Evolutionary conservation across 2,329 filamentous ascomycete genomes (phyloP).

Genomic region (Beauveria brongniartii): DNA sequence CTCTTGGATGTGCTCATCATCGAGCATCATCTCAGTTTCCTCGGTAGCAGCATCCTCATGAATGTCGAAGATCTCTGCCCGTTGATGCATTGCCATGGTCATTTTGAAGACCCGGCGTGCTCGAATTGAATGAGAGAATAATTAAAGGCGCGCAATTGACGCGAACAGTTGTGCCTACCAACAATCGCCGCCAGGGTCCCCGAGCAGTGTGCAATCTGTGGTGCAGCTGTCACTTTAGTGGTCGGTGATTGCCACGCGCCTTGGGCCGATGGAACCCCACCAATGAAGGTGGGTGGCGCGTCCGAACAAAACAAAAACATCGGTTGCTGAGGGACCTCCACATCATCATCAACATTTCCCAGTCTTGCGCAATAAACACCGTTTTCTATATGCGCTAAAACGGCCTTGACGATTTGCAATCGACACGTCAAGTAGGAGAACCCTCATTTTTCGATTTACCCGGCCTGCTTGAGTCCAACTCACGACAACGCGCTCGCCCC

Average conservation of each 20-base stretch:
- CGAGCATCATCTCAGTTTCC: constrained; percentile 42
- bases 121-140: constrained; percentile 9
- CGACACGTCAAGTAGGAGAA: not conserved
- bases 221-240: not conserved
- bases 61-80: constrained; percentile 35
- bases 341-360: constrained; percentile 6
- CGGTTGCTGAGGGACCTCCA: constrained; percentile 19
- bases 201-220: not conserved
- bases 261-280: not conserved
- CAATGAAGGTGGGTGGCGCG: constrained; percentile 8
- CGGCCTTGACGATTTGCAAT: not conserved
- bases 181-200: not conserved
- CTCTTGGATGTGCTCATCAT: constrained; percentile 26
- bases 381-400: not conserved
- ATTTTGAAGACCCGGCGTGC: constrained; percentile 12
- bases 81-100: constrained; percentile 16
- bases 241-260: constrained; percentile 4
- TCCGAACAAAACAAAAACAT: constrained; percentile 21
- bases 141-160: not conserved
- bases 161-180: not conserved
- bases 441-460: not conserved
- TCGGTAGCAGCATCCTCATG: constrained; percentile 43
- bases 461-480: not conserved
- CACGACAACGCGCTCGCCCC: constrained; percentile 14
- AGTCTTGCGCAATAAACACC: not conserved